phyloP scores from a whole-genome alignment of 257 asterid species.

The Nicotiana undulata region DNA sequence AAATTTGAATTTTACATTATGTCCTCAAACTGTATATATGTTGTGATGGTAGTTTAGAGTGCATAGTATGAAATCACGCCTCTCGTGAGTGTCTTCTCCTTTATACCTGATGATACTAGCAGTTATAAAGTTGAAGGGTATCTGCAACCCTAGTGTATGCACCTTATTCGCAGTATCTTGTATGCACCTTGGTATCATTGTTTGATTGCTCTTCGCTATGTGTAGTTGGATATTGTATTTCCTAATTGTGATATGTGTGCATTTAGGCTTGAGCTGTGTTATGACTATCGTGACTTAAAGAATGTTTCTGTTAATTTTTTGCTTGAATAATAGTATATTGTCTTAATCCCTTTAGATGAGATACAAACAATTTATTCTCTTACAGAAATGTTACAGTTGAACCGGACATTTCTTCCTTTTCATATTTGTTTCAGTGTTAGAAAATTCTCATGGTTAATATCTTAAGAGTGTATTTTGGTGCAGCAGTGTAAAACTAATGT shows the following conservation, averaged over 20 bases:
- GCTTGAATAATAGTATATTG: background rate
- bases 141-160: background rate
- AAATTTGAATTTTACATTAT: background rate
- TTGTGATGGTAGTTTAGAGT: background rate
- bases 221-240: background rate
- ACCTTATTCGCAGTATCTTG: background rate
- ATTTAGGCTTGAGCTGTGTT: background rate
- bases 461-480: conserved; percentile 10
- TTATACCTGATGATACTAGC: background rate
- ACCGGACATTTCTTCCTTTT: background rate
- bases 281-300: background rate
- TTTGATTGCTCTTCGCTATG: background rate
- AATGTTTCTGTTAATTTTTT: background rate
- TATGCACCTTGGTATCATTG: background rate
- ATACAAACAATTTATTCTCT: background rate
- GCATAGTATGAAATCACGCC: background rate
- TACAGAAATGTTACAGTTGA: background rate
- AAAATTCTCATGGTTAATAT: background rate
- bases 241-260: background rate
- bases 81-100: background rate
- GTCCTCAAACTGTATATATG: background rate
- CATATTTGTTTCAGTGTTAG: background rate
- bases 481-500: conserved; percentile 74
- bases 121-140: background rate
- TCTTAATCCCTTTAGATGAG: background rate